Evolutionary conservation across 352 stramenopile genomes (phyloP).

Genomic region (Globisporangium middletonii): DNA sequence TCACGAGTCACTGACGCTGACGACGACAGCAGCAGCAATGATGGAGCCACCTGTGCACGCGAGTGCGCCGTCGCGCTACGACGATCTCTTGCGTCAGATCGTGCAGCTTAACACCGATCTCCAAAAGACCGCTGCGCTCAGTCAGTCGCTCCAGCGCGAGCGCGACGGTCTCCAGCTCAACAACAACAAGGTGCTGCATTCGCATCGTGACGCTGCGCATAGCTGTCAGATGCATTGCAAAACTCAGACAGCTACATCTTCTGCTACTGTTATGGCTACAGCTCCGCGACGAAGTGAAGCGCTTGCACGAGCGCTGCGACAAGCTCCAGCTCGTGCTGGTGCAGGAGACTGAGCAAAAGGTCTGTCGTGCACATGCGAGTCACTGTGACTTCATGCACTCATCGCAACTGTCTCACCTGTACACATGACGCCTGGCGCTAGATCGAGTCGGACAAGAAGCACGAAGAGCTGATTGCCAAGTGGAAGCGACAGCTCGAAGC

Average conservation of each 20-base stretch:
- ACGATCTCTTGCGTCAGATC: slow-evolving; percentile 73
- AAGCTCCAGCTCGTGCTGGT: slow-evolving; percentile 75
- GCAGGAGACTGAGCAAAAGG: slow-evolving; percentile 79
- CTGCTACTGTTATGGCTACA: slow-evolving; percentile 9
- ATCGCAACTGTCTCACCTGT: background rate
- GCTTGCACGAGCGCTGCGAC: slow-evolving; percentile 69
- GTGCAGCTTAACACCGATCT: slow-evolving; percentile 81
- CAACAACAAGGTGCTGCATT: slow-evolving; percentile 44
- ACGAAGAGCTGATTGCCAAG: slow-evolving; percentile 76
- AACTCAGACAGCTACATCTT: background rate
- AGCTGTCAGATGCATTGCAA: too few species aligned
- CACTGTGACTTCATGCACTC: background rate
- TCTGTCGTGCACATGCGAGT: slow-evolving; percentile 10
- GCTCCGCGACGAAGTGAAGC: slow-evolving; percentile 60
- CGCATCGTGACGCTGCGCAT: background rate
- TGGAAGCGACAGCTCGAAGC: slow-evolving; percentile 82
- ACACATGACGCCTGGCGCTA: background rate
- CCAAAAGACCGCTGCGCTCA: slow-evolving; percentile 77
- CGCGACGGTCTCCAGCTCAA: slow-evolving; percentile 57
- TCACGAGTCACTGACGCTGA: too few species aligned
- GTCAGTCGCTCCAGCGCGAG: slow-evolving; percentile 72
- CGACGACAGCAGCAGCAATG: background rate
- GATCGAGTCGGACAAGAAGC: slow-evolving; percentile 75
- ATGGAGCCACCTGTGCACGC: slow-evolving; percentile 6
- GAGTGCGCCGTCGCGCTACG: slow-evolving; percentile 38